A percentile compares a stretch with the other conserved stretches of the same genome.
These are phyloP conservation scores for Amanita jacksonii DNA, from an alignment of 768 basidiomycete species.

Conservation along the genomic window DNA sequence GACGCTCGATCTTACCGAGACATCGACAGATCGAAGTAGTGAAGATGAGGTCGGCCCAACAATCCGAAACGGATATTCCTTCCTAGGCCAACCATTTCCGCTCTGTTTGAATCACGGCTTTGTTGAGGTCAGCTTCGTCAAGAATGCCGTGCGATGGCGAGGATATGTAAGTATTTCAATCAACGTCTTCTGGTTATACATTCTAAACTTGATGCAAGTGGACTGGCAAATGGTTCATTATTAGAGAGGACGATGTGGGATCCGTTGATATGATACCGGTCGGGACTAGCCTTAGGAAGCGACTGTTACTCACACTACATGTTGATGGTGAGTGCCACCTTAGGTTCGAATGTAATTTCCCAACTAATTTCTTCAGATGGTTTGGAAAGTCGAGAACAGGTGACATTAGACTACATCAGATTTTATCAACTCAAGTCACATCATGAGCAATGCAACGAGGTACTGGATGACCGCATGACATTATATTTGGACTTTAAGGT, in stretches of 20 bases:
- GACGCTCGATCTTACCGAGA: background rate
- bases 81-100: slow-evolving; percentile 9
- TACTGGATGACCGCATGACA: too few species aligned
- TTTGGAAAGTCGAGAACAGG: too few species aligned
- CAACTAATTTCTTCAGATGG: too few species aligned
- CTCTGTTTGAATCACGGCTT: slow-evolving; percentile 16
- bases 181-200: background rate
- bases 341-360: too few species aligned
- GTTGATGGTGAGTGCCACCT: background rate
- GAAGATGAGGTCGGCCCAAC: too few species aligned
- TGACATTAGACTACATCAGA: too few species aligned
- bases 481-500: too few species aligned
- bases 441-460: too few species aligned
- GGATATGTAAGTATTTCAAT: background rate
- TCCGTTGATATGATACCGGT: background rate
- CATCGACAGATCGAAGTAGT: too few species aligned
- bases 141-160: background rate
- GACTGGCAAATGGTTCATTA: background rate
- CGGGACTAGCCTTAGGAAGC: background rate
- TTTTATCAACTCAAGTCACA: too few species aligned
- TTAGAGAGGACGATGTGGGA: background rate
- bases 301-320: background rate
- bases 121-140: slow-evolving; percentile 12
- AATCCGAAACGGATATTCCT: slow-evolving; percentile 12
- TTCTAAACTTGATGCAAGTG: background rate